phyloP scores from a whole-genome alignment of 495 filamentous ascomycete genomes.

The Penicillium silybi region DNA sequence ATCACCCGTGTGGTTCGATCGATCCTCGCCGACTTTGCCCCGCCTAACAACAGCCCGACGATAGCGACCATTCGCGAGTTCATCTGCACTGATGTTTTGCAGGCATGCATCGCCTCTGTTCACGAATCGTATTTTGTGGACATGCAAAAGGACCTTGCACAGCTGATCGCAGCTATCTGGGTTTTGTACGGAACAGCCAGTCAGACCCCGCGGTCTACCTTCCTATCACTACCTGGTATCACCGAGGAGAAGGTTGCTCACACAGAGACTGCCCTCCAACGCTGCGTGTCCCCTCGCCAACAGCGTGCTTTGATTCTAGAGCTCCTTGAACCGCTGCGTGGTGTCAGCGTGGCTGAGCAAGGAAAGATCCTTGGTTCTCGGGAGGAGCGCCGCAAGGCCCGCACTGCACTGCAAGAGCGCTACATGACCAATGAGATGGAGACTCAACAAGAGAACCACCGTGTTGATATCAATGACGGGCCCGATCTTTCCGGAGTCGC shows the following conservation, averaged over 20 bases:
- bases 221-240: constrained; percentile 58
- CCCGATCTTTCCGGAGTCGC: constrained; percentile 62
- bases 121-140: constrained; percentile 97
- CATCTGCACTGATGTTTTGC: constrained; percentile 77
- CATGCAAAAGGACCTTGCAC: constrained; percentile 86
- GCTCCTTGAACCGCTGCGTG: constrained; percentile 77
- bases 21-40: constrained; percentile 74
- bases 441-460: constrained; percentile 37
- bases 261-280: constrained; percentile 51
- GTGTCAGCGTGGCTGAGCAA: constrained; percentile 87
- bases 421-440: constrained; percentile 53
- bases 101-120: constrained; percentile 78
- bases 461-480: constrained; percentile 51
- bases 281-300: constrained; percentile 63
- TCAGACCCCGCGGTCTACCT: constrained; percentile 45
- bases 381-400: constrained; percentile 49
- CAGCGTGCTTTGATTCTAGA: constrained; percentile 84
- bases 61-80: constrained; percentile 80
- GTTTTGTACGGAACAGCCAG: constrained; percentile 65
- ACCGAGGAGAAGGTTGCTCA: constrained; percentile 38
- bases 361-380: constrained; percentile 65
- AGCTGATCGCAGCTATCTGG: constrained; percentile 81
- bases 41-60: constrained; percentile 46
- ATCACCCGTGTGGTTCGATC: constrained; percentile 80
- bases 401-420: constrained; percentile 51